These are phyloP conservation scores for Colletotrichum noveboracense DNA, from an alignment of 2,329 filamentous ascomycete genomes.

Conservation along the genomic window DNA sequence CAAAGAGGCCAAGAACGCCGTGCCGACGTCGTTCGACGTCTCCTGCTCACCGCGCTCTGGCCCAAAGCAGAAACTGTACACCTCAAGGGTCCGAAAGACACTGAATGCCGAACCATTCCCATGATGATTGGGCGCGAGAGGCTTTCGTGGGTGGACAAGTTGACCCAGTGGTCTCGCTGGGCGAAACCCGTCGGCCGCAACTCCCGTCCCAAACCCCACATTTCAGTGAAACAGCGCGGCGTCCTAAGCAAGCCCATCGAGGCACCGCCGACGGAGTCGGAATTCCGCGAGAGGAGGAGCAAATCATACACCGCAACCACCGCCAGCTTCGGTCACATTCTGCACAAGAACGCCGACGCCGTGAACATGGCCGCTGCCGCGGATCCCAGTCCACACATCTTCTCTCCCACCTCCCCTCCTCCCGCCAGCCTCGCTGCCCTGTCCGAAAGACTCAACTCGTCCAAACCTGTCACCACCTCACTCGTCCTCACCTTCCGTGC, in stretches of 20 bases:
- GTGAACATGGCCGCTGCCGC: background rate
- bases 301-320: constrained; percentile 28
- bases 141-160: constrained; percentile 16
- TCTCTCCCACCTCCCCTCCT: constrained; percentile 53
- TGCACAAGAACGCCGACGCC: constrained; percentile 37
- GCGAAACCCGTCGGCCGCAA: constrained; percentile 19
- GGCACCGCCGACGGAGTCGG: background rate
- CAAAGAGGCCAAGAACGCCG: constrained; percentile 17
- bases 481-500: constrained; percentile 51
- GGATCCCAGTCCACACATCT: constrained; percentile 34
- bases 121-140: background rate
- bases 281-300: background rate
- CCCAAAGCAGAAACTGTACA: background rate
- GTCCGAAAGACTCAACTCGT: constrained; percentile 23
- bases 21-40: constrained; percentile 20
- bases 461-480: constrained; percentile 25
- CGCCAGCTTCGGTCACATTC: constrained; percentile 58
- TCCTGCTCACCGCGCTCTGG: constrained; percentile 8
- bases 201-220: background rate
- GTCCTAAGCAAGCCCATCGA: background rate
- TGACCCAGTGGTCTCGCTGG: constrained; percentile 19
- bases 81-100: background rate
- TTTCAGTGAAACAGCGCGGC: background rate
- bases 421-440: constrained; percentile 45
- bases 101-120: background rate